Evolutionary conservation across 257 asterid genomes (phyloP).

Genomic region (Vinca minor): DNA sequence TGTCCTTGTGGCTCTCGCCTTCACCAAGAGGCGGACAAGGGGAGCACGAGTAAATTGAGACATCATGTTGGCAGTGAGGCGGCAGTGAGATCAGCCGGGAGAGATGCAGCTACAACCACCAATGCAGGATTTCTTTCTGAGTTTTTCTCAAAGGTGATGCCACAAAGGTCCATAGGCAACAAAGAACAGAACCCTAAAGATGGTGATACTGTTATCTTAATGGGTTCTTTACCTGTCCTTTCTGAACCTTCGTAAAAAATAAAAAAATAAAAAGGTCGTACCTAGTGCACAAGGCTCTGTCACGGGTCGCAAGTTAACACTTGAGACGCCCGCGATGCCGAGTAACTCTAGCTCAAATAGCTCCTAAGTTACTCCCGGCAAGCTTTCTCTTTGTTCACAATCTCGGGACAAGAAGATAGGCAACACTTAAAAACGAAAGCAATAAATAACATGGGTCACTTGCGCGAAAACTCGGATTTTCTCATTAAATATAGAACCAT

Average conservation of each 20-base stretch:
- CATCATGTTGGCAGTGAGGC: constrained; percentile 9
- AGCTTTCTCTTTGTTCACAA: too few species aligned
- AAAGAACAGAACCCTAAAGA: constrained; percentile 30
- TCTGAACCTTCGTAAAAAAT: background rate
- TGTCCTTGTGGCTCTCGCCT: constrained; percentile 70
- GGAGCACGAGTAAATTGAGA: constrained; percentile 19
- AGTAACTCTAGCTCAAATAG: too few species aligned
- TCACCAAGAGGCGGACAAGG: constrained; percentile 28
- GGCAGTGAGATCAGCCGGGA: constrained; percentile 19
- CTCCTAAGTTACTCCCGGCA: too few species aligned
- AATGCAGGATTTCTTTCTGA: constrained; percentile 47
- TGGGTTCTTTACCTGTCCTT: constrained; percentile 47
- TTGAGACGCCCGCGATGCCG: too few species aligned
- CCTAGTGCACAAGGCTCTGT: too few species aligned
- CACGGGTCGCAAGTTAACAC: too few species aligned
- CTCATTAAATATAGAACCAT: too few species aligned
- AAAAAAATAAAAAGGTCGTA: too few species aligned
- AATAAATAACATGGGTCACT: too few species aligned
- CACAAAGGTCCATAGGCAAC: constrained; percentile 28
- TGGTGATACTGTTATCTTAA: constrained; percentile 43
- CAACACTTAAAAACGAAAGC: too few species aligned
- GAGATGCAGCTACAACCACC: constrained; percentile 28
- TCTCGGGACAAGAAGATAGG: too few species aligned
- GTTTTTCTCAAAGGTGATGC: constrained; percentile 54
- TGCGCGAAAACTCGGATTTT: too few species aligned